Evolutionary conservation across 441 rosid genomes (phyloP), one percentile per base, ranked within the genome.

Genomic region (Bocquillonia castaneifolia): DNA sequence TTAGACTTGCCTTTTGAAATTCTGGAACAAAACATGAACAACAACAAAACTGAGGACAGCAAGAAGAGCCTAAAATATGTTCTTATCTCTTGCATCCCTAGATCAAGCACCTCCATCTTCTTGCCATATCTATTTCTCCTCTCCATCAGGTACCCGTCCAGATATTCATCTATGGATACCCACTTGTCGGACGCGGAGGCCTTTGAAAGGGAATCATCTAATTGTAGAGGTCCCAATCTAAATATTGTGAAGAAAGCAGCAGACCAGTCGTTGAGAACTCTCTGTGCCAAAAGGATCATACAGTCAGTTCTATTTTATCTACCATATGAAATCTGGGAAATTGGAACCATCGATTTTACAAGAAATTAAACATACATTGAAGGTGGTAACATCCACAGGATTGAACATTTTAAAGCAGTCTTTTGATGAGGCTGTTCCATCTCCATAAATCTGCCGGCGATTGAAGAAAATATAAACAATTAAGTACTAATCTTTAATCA

Each of bases 321-420:
- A 6, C 59, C 26, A 44, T 25, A 42, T 23, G 10, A 28, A 47
- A 8, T n/a, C 12, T 10, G 37, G 15, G 5, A 20, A 6, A 18
- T 36, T 3, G 26, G 12, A 20, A 10, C 20, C 52, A 62, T 32
- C 4, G 28, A 37, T 44, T 66, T 20, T 9, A 18, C 58, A 39
- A 39, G 48, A 29, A 51, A 48, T 58, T 14, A 1, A 59, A 53
- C 78, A 39, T 85, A 95, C 99, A 80, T 85, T 90, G 77, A 86
- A 95, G 74, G 83, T 90, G 56, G 87, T 53, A 54, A 72, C 79
- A 71, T 95, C 95, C 28, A 82, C 81, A 23, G 99, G 98, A 74
- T 95, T 92, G 79, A 95, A 95, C 96, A 95, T 89, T 76, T 82
- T 95, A 77, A 92, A 95, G 83, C 99, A 95, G 82, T 92, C 97